Conservation (phyloP, 108 stramenopile species). For the Schizochytrium sp. region DNA sequence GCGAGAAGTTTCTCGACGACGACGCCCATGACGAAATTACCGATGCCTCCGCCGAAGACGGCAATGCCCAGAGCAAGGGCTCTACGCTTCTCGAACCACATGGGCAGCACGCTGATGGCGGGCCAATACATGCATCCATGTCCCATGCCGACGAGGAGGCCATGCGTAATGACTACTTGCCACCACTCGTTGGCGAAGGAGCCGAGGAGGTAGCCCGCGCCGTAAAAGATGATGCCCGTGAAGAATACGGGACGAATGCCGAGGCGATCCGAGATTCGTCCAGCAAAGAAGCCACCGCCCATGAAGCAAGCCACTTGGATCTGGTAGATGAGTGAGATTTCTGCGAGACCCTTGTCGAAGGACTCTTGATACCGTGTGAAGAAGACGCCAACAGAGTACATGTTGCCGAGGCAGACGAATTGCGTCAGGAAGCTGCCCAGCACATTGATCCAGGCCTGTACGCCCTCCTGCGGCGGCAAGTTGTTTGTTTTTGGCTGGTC, state of each 20-base stretch:
- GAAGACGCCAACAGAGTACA: neutral
- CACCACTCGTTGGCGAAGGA: neutral
- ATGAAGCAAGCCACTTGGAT: neutral
- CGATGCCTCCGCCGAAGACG: neutral
- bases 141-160: neutral
- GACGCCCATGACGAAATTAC: slow-evolving; percentile 9
- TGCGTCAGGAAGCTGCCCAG: neutral
- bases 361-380: neutral
- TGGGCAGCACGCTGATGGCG: neutral
- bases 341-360: neutral
- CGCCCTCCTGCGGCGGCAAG: neutral
- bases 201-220: neutral
- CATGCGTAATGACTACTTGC: neutral
- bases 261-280: neutral
- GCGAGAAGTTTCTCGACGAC: neutral
- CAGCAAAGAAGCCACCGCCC: neutral
- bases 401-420: neutral
- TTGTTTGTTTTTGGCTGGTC: too few relatives aligned
- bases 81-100: neutral
- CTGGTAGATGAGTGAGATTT: neutral
- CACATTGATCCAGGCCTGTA: neutral
- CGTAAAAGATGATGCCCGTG: neutral
- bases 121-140: neutral
- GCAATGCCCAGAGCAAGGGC: neutral
- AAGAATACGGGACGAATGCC: neutral